Base-by-base conservation (phyloP, 2,329 filamentous ascomycete species). In the Talaromyces verruculosus region DNA sequence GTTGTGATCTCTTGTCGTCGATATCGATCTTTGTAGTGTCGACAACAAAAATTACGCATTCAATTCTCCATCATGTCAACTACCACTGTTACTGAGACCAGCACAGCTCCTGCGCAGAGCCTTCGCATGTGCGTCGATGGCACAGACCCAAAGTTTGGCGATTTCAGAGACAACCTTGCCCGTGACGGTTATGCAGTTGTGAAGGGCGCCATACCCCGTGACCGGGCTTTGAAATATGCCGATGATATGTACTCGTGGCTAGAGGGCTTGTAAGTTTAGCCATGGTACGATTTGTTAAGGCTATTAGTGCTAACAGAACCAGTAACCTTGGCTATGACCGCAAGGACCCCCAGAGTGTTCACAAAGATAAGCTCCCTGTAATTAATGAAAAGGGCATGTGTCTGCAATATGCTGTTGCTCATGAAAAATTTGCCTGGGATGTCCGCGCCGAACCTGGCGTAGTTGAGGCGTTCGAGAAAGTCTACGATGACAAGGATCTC, bases 131-230 rank as follows among this genome's bases (percentile, higher is more conserved):
- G 43, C 1, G 19, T 47, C 11, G 43, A 47, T 10, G 43, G 43
- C 43, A 47, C 19, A 25, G 43, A 47, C 19, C 43, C 22, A 28
- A 41, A 58, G 3, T 68, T 75, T 74, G 69, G 76, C 69, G 71
- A 81, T 75, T 71, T 80, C 80, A 64, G 80, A 67, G 68, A 81
- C 71, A 64, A 83, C 17, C 78, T 82, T 64, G 72, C 77, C 69
- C 72, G 72, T 45, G 71, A 81, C 41, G 39, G 25, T 6, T 61
- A 39, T 10, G 37, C 25, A 30, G 30, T 61, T n/a, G 17, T 61
- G 35, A 49, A 61, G 13, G n/a, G 37, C 7, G 25, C 58, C n/a
- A 61, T 39, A 17, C 19, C 22, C 43, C 30, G 41, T n/a, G 39
- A 30, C 19, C 22, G 59, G 39, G 17, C 39, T 28, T 19, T 45